phyloP scores from a whole-genome alignment of 2,329 filamentous ascomycete species.

The Colletotrichum sublineola region DNA sequence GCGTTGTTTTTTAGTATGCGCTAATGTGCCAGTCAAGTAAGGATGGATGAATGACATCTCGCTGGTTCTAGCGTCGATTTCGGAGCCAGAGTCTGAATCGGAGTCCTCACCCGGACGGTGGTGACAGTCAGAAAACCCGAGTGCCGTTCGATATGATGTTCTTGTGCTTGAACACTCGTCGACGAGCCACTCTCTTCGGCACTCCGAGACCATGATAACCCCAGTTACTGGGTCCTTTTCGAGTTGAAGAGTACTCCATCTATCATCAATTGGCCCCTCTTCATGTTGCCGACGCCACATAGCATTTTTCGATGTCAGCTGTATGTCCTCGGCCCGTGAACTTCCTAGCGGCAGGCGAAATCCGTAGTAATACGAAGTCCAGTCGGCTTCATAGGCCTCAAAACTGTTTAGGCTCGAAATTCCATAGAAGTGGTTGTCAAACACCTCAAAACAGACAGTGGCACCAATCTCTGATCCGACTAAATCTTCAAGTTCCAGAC shows the following conservation, averaged over 20 bases:
- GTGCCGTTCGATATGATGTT: conserved; percentile 73
- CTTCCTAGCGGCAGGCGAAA: conserved; percentile 70
- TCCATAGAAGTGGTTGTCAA: conserved; percentile 75
- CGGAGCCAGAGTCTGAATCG: conserved; percentile 25
- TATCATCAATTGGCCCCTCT: conserved; percentile 80
- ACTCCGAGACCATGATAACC: conserved; percentile 73
- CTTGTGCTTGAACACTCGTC: conserved; percentile 69
- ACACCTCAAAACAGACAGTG: conserved; percentile 79
- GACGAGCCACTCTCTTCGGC: conserved; percentile 74
- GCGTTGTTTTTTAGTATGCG: conserved; percentile 44
- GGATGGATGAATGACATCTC: neutral
- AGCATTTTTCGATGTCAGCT: conserved; percentile 56
- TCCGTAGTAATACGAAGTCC: conserved; percentile 78
- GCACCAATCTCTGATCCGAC: conserved; percentile 75
- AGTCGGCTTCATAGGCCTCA: conserved; percentile 73
- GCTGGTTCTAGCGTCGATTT: neutral
- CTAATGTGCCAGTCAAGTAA: neutral
- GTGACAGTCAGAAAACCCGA: conserved; percentile 56
- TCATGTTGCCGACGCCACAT: conserved; percentile 76
- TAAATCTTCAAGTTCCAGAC: conserved; percentile 68
- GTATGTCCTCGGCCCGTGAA: conserved; percentile 55
- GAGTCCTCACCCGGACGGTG: conserved; percentile 38
- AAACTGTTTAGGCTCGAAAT: conserved; percentile 75
- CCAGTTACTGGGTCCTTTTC: conserved; percentile 71
- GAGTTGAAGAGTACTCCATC: conserved; percentile 77